Evolutionary conservation across 805 yeast genomes (phyloP), one percentile per base, ranked within the genome.

Genomic region (Yamadazyma paraphyllophila): DNA sequence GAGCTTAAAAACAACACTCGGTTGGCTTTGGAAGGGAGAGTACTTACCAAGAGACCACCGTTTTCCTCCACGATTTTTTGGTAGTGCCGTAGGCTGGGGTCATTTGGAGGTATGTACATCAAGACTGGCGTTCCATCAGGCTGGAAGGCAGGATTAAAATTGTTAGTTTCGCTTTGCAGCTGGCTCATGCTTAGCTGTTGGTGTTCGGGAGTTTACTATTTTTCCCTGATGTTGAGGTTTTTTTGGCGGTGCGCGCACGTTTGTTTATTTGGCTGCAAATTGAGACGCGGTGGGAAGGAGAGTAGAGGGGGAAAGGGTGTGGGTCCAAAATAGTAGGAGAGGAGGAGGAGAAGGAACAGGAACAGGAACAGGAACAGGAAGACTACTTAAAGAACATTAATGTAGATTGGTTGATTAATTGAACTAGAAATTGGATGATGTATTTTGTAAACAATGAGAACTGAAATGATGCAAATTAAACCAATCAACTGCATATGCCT

Each of bases 31-130:
- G 29, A 35, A 17, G 51, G 47, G 14, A 9, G 11, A 4, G 45
- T 44, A 12, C 30, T 30, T 11, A 41, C 39, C 10, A 44, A 14
- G 25, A 47, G 41, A 7, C 51, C 51, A 7, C 51, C 51, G 35
- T 48, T 30, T 16, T 27, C 17, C 27, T 41, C 41, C 36, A 47
- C 37, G 1, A 33, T 2, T 9, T 31, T 10, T 4, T 6, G 13
- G 32, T 40, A 44, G 11, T 30, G 24, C 12, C 11, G 2, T 15
- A 46, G 11, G 10, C 24, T 14, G 10, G 36, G 24, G 38, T 47
- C 51, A 11, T 32, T 30, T 25, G 26, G 20, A 7, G 47, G 46
- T 7, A 50, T 47, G 36, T 17, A 45, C 3, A 47, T 36, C 31
- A 45, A 32, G 2, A 50, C 24, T 2, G 53, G 50, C 15, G 7